Percentiles rank a stretch among this genome's conserved stretches.
These are phyloP conservation scores for Alternaria incomplexa DNA, from an alignment of 2,329 filamentous ascomycete genomes.

Conservation along the genomic window DNA sequence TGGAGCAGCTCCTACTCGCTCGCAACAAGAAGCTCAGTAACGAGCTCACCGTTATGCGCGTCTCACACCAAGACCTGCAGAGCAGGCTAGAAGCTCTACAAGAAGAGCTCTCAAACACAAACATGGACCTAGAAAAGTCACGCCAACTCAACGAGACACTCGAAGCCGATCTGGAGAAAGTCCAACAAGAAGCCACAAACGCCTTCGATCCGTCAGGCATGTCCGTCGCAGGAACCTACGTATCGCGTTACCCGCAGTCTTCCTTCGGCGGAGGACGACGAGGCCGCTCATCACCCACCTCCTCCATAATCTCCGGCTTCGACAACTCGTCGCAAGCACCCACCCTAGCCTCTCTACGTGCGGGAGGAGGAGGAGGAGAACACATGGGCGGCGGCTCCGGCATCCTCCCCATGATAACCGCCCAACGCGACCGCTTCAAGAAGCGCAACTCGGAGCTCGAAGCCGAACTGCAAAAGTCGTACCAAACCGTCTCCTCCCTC, in stretches of 20 bases:
- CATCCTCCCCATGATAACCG: conserved; percentile 97
- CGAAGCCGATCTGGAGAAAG: conserved; percentile 86
- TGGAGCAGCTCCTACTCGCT: conserved; percentile 89
- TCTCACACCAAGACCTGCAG: conserved; percentile 93
- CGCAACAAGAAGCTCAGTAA: conserved; percentile 97
- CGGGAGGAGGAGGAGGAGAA: conserved; percentile 61
- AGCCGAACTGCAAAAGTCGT: conserved; percentile 82
- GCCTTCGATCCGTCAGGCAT: conserved; percentile 83
- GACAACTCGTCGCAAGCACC: conserved; percentile 55
- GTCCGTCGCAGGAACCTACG: conserved; percentile 91
- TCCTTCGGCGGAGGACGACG: conserved; percentile 59
- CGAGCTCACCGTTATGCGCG: conserved; percentile 88
- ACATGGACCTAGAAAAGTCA: conserved; percentile 83
- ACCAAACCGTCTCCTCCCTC: conserved; percentile 81
- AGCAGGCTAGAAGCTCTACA: conserved; percentile 78
- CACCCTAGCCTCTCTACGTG: conserved; percentile 65
- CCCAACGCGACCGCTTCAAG: conserved; percentile 97
- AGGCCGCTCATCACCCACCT: conserved; percentile 84
- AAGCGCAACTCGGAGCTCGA: conserved; percentile 92
- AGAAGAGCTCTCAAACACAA: conserved; percentile 81
- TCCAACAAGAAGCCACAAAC: conserved; percentile 85
- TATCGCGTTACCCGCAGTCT: conserved; percentile 76
- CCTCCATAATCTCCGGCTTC: conserved; percentile 98
- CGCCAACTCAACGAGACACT: conserved; percentile 85
- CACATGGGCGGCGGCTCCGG: conserved; percentile 78